A percentile compares a stretch with the other conserved stretches of the same genome.
Evolutionary conservation across 2,329 filamentous ascomycete species (phyloP).

Genomic region (Fusarium longipes): DNA sequence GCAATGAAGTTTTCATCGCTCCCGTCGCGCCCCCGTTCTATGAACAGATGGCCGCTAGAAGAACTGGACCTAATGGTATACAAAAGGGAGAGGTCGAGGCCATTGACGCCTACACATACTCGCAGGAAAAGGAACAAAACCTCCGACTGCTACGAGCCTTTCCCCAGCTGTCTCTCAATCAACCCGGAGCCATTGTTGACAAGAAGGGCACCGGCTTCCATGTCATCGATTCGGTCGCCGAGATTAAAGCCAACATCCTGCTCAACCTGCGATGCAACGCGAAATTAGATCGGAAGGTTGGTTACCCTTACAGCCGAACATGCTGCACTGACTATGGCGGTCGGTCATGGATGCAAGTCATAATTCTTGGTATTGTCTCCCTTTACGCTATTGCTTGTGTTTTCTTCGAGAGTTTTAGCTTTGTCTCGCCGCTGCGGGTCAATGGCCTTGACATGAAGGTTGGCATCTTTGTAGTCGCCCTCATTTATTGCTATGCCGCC

Average conservation of each 20-base stretch:
- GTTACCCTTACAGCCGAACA: conserved; percentile 60
- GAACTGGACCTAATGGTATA: conserved; percentile 36
- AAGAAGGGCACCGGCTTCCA: conserved; percentile 47
- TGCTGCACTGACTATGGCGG: conserved; percentile 63
- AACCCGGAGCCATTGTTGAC: conserved; percentile 41
- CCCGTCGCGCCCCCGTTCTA: conserved; percentile 45
- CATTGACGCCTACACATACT: conserved; percentile 37
- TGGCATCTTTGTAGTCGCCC: conserved; percentile 43
- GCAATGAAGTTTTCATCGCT: conserved; percentile 47
- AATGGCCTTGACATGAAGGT: conserved; percentile 41
- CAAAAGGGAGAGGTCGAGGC: conserved; percentile 42
- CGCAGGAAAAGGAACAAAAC: conserved; percentile 26
- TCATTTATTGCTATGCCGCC: conserved; percentile 46
- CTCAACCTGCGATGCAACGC: conserved; percentile 66
- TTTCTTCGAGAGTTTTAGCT: conserved; percentile 26
- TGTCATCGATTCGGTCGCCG: conserved; percentile 46
- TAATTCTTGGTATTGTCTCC: conserved; percentile 36
- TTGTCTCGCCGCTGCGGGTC: conserved; percentile 25
- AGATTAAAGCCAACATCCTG: conserved; percentile 55
- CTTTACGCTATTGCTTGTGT: conserved; percentile 38
- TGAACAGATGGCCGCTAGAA: conserved; percentile 18
- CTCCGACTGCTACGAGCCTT: conserved; percentile 37
- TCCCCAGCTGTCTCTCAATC: conserved; percentile 34
- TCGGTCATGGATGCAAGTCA: conserved; percentile 37
- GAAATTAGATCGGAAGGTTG: conserved; percentile 46